A percentile compares a stretch with the other conserved stretches of the same genome.
phyloP scores from a whole-genome alignment of 2,329 filamentous ascomycete genomes.

The Cladophialophora carrionii region DNA sequence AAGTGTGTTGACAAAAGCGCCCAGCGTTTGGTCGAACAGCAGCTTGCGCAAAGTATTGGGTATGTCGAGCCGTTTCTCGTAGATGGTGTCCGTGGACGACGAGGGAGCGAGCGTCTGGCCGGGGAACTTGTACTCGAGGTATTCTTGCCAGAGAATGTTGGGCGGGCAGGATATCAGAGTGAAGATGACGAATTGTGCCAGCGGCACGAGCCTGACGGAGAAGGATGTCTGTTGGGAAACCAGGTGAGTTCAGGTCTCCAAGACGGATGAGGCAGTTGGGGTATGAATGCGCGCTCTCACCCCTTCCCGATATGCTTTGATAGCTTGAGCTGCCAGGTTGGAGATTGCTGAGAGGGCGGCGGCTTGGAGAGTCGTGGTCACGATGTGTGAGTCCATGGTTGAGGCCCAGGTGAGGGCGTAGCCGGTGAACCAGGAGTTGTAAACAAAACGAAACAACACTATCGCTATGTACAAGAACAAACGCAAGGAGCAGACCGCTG shows the following conservation, averaged over 20 bases:
- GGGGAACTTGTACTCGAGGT: constrained; percentile 74
- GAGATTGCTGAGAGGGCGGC: constrained; percentile 67
- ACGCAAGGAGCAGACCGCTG: background rate
- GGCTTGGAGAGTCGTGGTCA: constrained; percentile 67
- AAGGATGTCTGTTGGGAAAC: constrained; percentile 48
- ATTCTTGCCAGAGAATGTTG: constrained; percentile 85
- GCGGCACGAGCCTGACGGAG: constrained; percentile 65
- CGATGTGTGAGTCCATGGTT: constrained; percentile 46
- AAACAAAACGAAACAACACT: background rate
- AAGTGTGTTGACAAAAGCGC: constrained; percentile 59
- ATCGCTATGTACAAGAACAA: background rate
- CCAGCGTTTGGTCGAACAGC: constrained; percentile 61
- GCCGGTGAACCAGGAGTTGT: background rate
- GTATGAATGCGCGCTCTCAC: constrained; percentile 9
- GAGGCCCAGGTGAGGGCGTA: background rate
- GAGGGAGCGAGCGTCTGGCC: constrained; percentile 45
- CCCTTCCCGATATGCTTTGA: constrained; percentile 60
- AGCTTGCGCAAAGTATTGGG: constrained; percentile 61
- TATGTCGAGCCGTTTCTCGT: constrained; percentile 44
- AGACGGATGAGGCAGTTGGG: background rate
- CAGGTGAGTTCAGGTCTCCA: background rate
- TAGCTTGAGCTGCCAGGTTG: constrained; percentile 72
- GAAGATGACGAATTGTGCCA: constrained; percentile 78
- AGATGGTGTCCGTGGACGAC: constrained; percentile 11
- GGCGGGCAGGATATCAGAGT: constrained; percentile 73